Evolutionary conservation across 768 basidiomycete genomes (phyloP), one percentile per base, ranked within the genome.

Genomic region (Cystoderma amianthinum): DNA sequence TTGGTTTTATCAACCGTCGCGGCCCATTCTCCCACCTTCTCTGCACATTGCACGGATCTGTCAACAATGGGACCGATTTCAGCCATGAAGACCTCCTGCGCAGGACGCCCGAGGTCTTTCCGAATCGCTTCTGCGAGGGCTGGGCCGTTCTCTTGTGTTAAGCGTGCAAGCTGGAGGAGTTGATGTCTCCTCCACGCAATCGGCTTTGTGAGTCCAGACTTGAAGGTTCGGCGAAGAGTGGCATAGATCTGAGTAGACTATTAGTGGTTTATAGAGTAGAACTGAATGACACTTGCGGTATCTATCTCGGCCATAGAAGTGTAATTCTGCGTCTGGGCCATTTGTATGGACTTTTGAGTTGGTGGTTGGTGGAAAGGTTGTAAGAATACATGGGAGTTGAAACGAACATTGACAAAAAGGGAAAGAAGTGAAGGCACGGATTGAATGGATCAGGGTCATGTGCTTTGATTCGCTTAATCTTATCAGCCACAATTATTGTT

Each of bases 121-220:
- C 47, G 41, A 25, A 78, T 48, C 6, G 79, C 72, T 2, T 70
- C 68, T 10, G 65, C 65, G 38, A 85, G 54, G 2, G 62, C 68
- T 3, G 76, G 65, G 3, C 62, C 51, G 56, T 88, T 81, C 15
- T 84, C 78, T 49, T 84, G 75, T 18, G 69, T 58, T 60, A 85
- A 60, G 19, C 68, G 72, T 18, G 74, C 79, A 22, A 87, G 66
- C 47, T 80, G 77, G 32, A 67, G 62, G 36, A 88, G 68, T 48
- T 88, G 86, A 33, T 73, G 67, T 41, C 74, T 72, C 12, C 86
- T 72, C 71, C 75, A 87, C 45, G 61, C 57, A 32, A 86, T 48
- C 2, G 76, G 60, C n/a, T 64, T 67, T 0, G 77, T 71, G 34
- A 62, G 47, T 2, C 78, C 76, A 1, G 64, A 47, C 13, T 58